Evolutionary conservation across 2,329 filamentous ascomycete genomes (phyloP).

Genomic region (Pseudocercospora cruenta): DNA sequence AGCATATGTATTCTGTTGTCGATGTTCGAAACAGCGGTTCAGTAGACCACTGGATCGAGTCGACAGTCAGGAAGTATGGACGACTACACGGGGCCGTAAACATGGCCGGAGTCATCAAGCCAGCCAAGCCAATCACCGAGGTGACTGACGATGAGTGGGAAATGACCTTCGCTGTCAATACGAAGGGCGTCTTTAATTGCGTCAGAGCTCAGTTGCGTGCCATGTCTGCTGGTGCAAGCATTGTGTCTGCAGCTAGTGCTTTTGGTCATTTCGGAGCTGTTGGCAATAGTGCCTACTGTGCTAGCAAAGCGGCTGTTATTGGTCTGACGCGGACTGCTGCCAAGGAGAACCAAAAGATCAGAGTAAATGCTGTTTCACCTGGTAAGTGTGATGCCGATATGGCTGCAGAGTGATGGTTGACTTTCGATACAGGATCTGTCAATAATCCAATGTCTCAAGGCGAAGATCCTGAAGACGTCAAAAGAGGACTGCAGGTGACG

Average conservation of each 20-base stretch:
- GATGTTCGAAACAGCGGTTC: not conserved
- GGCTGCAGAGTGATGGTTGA: not conserved
- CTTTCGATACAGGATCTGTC: not conserved
- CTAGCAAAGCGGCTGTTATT: constrained; percentile 8
- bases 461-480: constrained; percentile 4
- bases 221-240: constrained; percentile 1
- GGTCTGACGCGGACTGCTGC: not conserved
- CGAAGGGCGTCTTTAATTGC: constrained; percentile 4
- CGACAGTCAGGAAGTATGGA: not conserved
- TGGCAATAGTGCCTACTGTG: not conserved
- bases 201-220: not conserved
- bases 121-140: not conserved
- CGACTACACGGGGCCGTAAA: constrained; percentile 5
- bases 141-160: constrained; percentile 5
- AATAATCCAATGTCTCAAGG: constrained; percentile 1
- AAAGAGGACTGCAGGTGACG: not conserved
- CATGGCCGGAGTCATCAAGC: constrained; percentile 9
- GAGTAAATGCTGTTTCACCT: not conserved
- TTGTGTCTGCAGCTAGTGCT: not conserved
- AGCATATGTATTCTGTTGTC: not conserved
- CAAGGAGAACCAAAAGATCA: not conserved
- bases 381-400: not conserved
- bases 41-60: not conserved
- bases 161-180: constrained; percentile 1
- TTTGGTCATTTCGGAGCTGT: not conserved